phyloP scores from a whole-genome alignment of 306 rosid species.

The Sphenostylis stenocarpa region DNA sequence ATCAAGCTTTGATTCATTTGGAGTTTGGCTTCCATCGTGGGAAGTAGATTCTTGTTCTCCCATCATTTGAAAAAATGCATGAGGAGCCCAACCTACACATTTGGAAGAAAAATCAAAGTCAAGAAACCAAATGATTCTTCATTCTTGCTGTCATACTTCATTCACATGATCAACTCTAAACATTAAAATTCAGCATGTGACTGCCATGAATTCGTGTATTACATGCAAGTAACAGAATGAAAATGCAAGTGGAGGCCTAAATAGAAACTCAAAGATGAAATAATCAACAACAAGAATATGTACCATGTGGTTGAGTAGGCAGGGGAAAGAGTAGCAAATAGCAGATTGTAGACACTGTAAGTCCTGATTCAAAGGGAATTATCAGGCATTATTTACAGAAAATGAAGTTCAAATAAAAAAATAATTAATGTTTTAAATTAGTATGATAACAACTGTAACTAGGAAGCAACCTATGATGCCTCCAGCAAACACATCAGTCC shows the following conservation, averaged over 20 bases:
- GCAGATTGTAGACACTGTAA: conserved; percentile 34
- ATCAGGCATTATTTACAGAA: neutral
- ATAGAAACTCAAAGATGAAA: neutral
- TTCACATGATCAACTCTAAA: neutral
- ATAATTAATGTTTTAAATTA: neutral
- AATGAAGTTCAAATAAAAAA: neutral
- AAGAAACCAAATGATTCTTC: neutral
- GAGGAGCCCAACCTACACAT: conserved; percentile 61
- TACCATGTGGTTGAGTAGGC: conserved; percentile 42
- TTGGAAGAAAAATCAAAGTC: neutral
- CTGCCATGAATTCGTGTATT: neutral
- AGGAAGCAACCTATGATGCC: conserved; percentile 41
- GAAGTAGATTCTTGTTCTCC: conserved; percentile 12
- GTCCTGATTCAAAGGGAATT: conserved; percentile 35
- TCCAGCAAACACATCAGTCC: conserved; percentile 60
- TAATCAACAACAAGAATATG: neutral
- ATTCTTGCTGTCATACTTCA: neutral
- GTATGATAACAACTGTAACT: neutral
- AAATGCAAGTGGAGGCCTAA: neutral
- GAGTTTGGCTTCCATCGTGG: neutral
- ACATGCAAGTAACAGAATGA: neutral
- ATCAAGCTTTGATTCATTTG: neutral
- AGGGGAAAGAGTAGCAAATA: conserved; percentile 57
- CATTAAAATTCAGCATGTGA: neutral
- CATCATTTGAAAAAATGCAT: conserved; percentile 41